Conservation (phyloP, 225 moss, liverwort and hornwort genomes). For the Pseudoscleropodium purum region DNA sequence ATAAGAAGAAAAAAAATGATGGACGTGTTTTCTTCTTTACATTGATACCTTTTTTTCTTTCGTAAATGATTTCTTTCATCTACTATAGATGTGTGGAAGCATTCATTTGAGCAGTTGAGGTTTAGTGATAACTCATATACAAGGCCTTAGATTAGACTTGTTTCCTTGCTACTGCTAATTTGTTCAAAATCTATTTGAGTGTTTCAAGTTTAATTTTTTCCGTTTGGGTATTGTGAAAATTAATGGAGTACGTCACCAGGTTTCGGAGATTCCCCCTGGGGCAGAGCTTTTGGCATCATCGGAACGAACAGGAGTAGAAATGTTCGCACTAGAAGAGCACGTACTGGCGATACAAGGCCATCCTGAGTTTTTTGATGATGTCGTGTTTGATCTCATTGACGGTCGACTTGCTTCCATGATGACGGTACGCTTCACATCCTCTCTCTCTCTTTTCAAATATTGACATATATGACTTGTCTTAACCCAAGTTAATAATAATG, state of each 20-base stretch:
- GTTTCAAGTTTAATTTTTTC: background rate
- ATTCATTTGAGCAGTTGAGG: background rate
- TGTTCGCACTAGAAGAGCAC: conserved; percentile 73
- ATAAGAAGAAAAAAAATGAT: background rate
- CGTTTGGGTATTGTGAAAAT: background rate
- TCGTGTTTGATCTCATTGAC: conserved; percentile 64
- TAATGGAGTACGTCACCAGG: conserved; percentile 4
- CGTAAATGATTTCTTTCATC: background rate
- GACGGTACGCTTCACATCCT: conserved; percentile 26
- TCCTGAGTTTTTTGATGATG: conserved; percentile 73
- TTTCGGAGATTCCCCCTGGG: conserved; percentile 62
- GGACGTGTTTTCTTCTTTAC: background rate
- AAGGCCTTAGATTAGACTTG: background rate
- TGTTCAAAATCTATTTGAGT: background rate
- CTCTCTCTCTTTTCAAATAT: background rate
- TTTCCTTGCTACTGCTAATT: background rate
- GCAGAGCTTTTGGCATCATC: conserved; percentile 77
- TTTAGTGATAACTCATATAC: background rate
- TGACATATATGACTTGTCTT: background rate
- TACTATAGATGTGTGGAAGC: background rate
- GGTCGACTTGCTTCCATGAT: conserved; percentile 38
- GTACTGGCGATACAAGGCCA: conserved; percentile 84
- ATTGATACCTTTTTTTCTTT: background rate
- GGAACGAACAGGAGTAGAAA: conserved; percentile 57
- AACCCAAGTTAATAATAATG: background rate